Evolutionary conservation across 768 basidiomycete genomes (phyloP).

Genomic region (Leccinum pellstonianum): DNA sequence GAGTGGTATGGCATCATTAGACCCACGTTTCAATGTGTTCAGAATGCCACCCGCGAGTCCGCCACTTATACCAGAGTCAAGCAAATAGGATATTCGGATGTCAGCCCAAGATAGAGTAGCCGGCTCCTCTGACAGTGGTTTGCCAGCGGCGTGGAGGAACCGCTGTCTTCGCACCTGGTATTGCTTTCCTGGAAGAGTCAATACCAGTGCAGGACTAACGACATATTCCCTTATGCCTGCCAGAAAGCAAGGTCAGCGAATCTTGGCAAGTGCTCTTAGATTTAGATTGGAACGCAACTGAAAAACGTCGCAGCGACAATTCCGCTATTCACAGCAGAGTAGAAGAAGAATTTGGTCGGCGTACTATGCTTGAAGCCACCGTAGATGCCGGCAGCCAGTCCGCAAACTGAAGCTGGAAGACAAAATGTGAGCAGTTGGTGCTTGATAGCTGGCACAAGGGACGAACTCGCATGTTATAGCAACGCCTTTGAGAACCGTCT

Average conservation of each 20-base stretch:
- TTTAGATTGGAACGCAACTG: conserved; percentile 44
- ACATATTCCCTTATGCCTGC: conserved; percentile 74
- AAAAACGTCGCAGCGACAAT: conserved; percentile 77
- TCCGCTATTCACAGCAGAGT: conserved; percentile 70
- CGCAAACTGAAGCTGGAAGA: conserved; percentile 55
- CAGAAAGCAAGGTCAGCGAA: conserved; percentile 1
- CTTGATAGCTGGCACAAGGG: conserved; percentile 16
- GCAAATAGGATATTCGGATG: conserved; percentile 55
- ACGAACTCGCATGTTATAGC: conserved; percentile 81
- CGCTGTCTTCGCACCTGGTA: conserved; percentile 43
- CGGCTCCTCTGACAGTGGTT: conserved; percentile 15
- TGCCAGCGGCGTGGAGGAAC: conserved; percentile 23
- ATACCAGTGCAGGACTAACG: conserved; percentile 61
- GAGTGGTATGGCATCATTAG: not conserved
- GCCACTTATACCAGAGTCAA: conserved; percentile 76
- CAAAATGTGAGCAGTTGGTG: conserved; percentile 24
- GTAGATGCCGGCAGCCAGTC: conserved; percentile 42
- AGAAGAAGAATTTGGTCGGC: conserved; percentile 48
- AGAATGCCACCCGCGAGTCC: conserved; percentile 61
- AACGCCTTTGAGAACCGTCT: conserved; percentile 56
- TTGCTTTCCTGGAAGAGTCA: conserved; percentile 44
- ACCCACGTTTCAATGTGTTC: conserved; percentile 56
- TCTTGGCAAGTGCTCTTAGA: not conserved
- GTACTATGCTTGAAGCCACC: conserved; percentile 49
- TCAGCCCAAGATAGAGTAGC: conserved; percentile 44